phyloP scores from a whole-genome alignment of 176 grass and related monocot genomes.

The Oryza longistaminata region DNA sequence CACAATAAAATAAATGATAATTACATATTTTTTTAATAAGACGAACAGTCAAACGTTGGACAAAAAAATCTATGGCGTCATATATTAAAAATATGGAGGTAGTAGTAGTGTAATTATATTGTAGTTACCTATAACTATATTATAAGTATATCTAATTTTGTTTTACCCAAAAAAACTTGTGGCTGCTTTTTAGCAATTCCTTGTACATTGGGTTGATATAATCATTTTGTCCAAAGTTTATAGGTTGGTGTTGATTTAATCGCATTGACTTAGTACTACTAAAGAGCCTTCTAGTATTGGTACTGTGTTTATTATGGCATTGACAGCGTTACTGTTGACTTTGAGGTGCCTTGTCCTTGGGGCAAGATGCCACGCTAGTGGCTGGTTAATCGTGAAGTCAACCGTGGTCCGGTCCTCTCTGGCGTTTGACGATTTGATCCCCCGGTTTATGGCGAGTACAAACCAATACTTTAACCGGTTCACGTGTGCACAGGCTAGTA shows the following conservation, averaged over 20 bases:
- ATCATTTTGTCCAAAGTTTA: too few relatives aligned
- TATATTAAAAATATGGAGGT: too few relatives aligned
- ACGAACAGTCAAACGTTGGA: too few relatives aligned
- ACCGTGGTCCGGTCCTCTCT: not conserved
- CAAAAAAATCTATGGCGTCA: too few relatives aligned
- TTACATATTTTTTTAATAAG: too few relatives aligned
- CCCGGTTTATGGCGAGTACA: not conserved
- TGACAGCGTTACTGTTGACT: not conserved
- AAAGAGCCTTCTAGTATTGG: not conserved
- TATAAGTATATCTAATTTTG: too few relatives aligned
- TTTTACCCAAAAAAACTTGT: too few relatives aligned
- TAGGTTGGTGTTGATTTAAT: not conserved
- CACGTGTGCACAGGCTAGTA: conserved; percentile 19
- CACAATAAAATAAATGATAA: too few relatives aligned
- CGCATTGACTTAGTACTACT: not conserved
- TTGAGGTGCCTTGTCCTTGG: not conserved
- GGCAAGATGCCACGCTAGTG: not conserved
- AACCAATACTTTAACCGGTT: not conserved
- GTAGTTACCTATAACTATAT: too few relatives aligned
- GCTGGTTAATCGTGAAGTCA: not conserved
- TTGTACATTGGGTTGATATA: not conserved
- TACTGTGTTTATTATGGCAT: not conserved
- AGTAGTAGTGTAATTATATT: too few relatives aligned
- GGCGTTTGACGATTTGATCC: not conserved
- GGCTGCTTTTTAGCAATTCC: too few relatives aligned